Evolutionary conservation across 805 yeast species (phyloP), one percentile per base, ranked within the genome.

Genomic region (Kodamaea leandrae): DNA sequence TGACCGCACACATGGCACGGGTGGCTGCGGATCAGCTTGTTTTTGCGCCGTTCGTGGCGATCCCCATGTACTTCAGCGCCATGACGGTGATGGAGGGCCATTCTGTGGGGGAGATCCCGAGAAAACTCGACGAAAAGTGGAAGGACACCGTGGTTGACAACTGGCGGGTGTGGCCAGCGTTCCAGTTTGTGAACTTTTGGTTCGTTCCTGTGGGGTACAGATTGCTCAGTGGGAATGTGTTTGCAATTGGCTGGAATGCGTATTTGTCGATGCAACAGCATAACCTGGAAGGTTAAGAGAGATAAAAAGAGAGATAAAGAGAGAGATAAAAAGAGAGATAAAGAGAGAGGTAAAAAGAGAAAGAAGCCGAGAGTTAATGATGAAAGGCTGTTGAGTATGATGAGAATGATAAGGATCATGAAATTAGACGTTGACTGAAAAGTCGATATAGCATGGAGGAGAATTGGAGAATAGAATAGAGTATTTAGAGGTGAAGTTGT

Each of bases 151-250:
- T 90, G 30, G 58, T 68, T 24, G 72, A 85, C 13, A 90, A 89
- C 59, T 88, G 95, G 90, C 55, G 71, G 38, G 83, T 91, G 9
- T 93, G 98, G 99, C 98, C 98, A 0, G 61, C 78, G 0, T 85
- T 93, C 47, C 98, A 93, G 63, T 54, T 80, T 41, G 48, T 82
- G 46, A 93, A 91, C 63, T 87, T 91, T 55, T 73, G 80, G 34
- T 53, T 86, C 6, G 75, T 88, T 2, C 97, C 97, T 0, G 75
- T 80, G 6, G 80, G 80, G 32, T 77, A 76, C 51, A 74, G 95
- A 27, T 60, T 90, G 34, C 53, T 86, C 34, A 68, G 80, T 8
- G 95, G 85, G 21, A 87, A 87, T 53, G 44, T 80, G 3, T 72
- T 86, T 18, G 79, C 91, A 36, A 77, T 89, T 19, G 78, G 82